A percentile compares a stretch with the other conserved stretches of the same genome.
Evolutionary conservation across 2,329 filamentous ascomycete genomes (phyloP).

Genomic region (Cladophialophora chaetospira): DNA sequence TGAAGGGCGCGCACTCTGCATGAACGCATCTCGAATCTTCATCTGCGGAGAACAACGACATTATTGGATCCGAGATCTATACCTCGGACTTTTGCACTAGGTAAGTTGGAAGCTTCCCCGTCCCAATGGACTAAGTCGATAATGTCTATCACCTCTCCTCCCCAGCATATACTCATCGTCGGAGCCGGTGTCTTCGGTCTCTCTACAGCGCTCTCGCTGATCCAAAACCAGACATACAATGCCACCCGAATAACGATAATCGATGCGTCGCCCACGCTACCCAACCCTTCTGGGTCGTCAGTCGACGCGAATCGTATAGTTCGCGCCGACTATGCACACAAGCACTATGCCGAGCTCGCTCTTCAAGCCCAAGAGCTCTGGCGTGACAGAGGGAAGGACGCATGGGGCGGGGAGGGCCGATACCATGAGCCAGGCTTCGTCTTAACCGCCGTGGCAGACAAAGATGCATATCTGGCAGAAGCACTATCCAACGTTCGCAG

Average conservation of each 20-base stretch:
- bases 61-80: too few species aligned
- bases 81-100: too few species aligned
- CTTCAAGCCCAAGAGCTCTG: slow-evolving; percentile 61
- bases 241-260: slow-evolving; percentile 55
- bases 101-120: too few species aligned
- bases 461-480: slow-evolving; percentile 23
- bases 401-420: slow-evolving; percentile 47
- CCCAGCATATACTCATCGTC: slow-evolving; percentile 57
- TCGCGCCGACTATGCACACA: slow-evolving; percentile 77
- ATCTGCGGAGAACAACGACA: slow-evolving; percentile 16
- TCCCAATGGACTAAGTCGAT: background rate
- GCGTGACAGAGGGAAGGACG: slow-evolving; percentile 26
- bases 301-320: slow-evolving; percentile 65
- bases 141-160: slow-evolving; percentile 25
- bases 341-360: slow-evolving; percentile 74
- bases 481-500: slow-evolving; percentile 26
- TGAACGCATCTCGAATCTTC: background rate
- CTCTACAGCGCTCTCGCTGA: slow-evolving; percentile 69
- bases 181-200: slow-evolving; percentile 70
- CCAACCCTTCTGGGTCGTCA: slow-evolving; percentile 60
- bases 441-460: slow-evolving; percentile 39
- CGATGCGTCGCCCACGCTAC: slow-evolving; percentile 57
- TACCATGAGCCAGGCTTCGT: slow-evolving; percentile 49
- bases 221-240: slow-evolving; percentile 50
- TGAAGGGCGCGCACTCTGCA: background rate